Base-by-base conservation (phyloP, 768 basidiomycete genomes). In the Tulasnella calospora region DNA sequence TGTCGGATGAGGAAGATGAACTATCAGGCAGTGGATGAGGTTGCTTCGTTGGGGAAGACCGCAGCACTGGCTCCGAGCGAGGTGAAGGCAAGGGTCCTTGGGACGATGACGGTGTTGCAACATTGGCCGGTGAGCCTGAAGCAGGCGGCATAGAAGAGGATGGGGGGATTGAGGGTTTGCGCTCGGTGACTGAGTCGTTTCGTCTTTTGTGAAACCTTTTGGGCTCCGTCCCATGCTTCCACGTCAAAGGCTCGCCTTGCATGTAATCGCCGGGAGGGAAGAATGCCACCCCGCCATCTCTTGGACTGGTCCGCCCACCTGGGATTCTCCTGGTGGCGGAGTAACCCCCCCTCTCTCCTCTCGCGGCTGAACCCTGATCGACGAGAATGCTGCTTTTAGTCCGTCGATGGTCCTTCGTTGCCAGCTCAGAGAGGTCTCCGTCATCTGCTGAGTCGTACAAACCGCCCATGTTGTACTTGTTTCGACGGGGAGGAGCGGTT, bases 71-170 rank as follows among this genome's bases (percentile, higher is more conserved):
- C 13, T 71, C 70, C 33, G 70, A 71, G 19, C 23, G 74, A 33
- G 74, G 74, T n/a, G 74, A 46, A 33, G 74, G 23, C 17, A 51
- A 75, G 27, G 74, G 51, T n/a, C n/a, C 74, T 75, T n/a, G 41
- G n/a, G 74, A 51, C 9, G 35, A 57, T 10, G 51, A 75, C 38
- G 74, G 74, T 33, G 74, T 27, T 47, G 74, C 36, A 19, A 27
- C 41, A 41, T 41, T 75, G 30, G 36, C 30, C 27, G 74, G 21
- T 55, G 74, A 75, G 15, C 30, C 55, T 7, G 44, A n/a, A 2
- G 51, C 51, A n/a, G 51, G n/a, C 51, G 51, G 51, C 51, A 51
- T 51, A 41, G 35, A 46, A 36, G 35, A 46, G 33, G 46, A 46
- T n/a, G 38, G 72, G 44, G 72, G 35, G 70, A 51, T n/a, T 3